Evolutionary conservation across 163 green algal genomes (phyloP).

Genomic region (Chlorella variabilis): DNA sequence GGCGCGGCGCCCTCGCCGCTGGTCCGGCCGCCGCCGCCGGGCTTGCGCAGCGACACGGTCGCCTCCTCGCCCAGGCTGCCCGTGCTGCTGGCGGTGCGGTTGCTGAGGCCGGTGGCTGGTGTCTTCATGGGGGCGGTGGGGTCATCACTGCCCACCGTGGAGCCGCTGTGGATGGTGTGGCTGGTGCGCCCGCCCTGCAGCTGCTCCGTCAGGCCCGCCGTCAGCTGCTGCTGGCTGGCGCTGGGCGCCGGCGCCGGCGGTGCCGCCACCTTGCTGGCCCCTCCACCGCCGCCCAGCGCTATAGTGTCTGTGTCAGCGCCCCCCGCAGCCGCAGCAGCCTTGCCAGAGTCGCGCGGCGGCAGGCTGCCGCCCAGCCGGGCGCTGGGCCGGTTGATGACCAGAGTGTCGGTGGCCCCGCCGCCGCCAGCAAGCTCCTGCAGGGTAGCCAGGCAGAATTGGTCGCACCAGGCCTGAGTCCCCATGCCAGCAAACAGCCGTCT

Average conservation of each 20-base stretch:
- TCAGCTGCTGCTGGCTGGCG: background rate
- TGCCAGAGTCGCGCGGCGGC: background rate
- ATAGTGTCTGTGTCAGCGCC: conserved; percentile 1
- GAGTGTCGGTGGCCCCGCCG: conserved; percentile 17
- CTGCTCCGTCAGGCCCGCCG: conserved; percentile 15
- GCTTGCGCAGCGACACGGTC: conserved; percentile 41
- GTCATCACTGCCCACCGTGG: conserved; percentile 40
- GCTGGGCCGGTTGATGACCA: conserved; percentile 13
- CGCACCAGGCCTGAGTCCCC: too few relatives aligned
- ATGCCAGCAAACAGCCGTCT: too few relatives aligned
- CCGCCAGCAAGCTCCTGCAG: conserved; percentile 18
- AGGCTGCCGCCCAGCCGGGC: background rate
- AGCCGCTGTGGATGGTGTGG: conserved; percentile 41
- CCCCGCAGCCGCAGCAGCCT: background rate
- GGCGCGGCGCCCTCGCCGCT: conserved; percentile 7
- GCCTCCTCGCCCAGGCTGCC: conserved; percentile 50
- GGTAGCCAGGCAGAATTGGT: too few relatives aligned
- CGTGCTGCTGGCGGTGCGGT: conserved; percentile 33
- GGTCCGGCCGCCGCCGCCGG: background rate
- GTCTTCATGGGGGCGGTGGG: conserved; percentile 21
- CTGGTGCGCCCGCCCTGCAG: conserved; percentile 8
- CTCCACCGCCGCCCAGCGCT: background rate
- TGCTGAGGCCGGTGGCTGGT: background rate
- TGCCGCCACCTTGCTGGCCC: background rate
- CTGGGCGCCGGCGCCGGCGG: background rate